phyloP scores from a whole-genome alignment of 2,329 filamentous ascomycete species.

The Huntiella bhutanensis region DNA sequence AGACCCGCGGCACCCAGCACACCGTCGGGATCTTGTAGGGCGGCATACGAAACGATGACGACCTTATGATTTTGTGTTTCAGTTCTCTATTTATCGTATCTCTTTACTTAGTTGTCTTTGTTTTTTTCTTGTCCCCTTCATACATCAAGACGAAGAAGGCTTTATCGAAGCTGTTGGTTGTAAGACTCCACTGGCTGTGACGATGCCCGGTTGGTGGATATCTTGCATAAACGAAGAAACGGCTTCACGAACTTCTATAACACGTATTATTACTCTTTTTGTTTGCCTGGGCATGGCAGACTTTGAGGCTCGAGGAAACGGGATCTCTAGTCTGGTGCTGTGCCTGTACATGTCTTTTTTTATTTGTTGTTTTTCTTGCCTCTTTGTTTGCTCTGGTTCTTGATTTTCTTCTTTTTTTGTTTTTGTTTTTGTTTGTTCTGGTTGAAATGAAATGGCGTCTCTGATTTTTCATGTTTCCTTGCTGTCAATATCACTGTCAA shows the following conservation, averaged over 20 bases:
- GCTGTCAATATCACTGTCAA: constrained; percentile 1
- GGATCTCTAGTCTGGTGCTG: background rate
- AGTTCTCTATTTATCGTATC: constrained; percentile 11
- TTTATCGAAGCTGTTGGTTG: constrained; percentile 3
- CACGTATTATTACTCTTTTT: background rate
- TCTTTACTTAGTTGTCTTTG: constrained; percentile 12
- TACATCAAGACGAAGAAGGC: constrained; percentile 6
- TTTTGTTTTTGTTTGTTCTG: constrained; percentile 1
- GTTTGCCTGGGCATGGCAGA: background rate
- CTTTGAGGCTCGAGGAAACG: constrained; percentile 17
- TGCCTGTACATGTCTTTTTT: background rate
- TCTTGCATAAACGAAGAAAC: constrained; percentile 4
- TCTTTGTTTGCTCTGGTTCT: constrained; percentile 1
- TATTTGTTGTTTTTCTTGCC: background rate
- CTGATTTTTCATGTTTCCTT: background rate
- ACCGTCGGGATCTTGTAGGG: background rate
- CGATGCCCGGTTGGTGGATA: background rate
- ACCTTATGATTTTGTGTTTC: constrained; percentile 11
- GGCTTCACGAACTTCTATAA: constrained; percentile 5
- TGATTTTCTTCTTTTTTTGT: constrained; percentile 3
- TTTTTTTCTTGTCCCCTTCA: constrained; percentile 14
- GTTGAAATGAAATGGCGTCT: constrained; percentile 4
- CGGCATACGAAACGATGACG: constrained; percentile 9
- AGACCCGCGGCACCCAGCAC: background rate
- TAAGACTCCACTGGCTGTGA: constrained; percentile 1